Conservation (phyloP, 2,329 filamentous ascomycete species). For the Paramyrothecium roridum region DNA sequence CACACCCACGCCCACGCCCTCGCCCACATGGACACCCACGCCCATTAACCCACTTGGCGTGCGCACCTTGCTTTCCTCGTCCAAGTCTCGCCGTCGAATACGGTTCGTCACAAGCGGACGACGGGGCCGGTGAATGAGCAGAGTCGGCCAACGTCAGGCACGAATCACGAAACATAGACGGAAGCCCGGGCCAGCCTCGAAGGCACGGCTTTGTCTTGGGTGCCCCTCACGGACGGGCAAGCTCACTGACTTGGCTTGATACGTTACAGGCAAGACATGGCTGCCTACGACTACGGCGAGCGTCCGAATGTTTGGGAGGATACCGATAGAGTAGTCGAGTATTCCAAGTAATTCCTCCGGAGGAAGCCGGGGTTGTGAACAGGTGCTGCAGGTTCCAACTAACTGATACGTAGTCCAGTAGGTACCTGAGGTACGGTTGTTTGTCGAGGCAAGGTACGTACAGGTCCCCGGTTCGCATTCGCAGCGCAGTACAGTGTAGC, state of each 20-base stretch:
- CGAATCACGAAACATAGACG: background rate
- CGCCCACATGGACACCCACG: background rate
- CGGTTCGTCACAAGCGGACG: no score
- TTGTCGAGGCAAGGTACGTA: background rate
- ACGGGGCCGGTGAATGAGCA: no score
- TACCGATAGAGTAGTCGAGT: background rate
- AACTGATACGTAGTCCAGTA: no score
- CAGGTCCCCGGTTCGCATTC: background rate
- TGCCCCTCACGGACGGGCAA: background rate
- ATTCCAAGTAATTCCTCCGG: background rate
- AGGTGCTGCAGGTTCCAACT: background rate
- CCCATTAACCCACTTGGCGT: background rate
- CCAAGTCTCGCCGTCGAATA: no score
- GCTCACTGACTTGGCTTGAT: no score
- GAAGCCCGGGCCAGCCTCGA: background rate
- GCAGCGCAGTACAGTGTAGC: no score
- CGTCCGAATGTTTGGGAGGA: background rate
- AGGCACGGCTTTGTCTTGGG: background rate
- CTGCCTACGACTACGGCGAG: background rate
- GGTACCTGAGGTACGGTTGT: no score
- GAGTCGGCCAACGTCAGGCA: background rate
- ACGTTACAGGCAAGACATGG: no score
- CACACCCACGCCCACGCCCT: background rate
- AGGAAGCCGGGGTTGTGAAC: background rate
- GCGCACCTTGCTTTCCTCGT: background rate